Conservation (phyloP, 2,329 filamentous ascomycete species). For the Xylariaceae sp. region DNA sequence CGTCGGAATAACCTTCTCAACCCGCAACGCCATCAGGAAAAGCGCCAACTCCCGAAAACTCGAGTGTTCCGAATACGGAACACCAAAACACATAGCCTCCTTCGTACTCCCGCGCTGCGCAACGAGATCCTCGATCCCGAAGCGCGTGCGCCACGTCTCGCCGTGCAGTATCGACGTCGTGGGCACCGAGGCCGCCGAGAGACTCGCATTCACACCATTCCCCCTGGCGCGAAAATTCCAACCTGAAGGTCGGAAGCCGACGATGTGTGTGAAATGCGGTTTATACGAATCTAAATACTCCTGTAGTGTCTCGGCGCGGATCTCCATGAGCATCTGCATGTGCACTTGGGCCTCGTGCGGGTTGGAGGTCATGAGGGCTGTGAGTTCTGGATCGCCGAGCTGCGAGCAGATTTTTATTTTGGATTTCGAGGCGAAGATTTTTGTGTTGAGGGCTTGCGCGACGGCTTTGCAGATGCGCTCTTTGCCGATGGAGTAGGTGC, state of each 20-base stretch:
- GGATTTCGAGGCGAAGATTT: constrained; percentile 78
- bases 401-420: constrained; percentile 83
- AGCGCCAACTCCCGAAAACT: constrained; percentile 91
- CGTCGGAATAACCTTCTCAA: constrained; percentile 87
- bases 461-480: constrained; percentile 93
- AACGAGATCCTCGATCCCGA: constrained; percentile 64
- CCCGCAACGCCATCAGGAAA: constrained; percentile 81
- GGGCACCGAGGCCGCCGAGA: constrained; percentile 45
- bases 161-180: constrained; percentile 50
- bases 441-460: constrained; percentile 74
- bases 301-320: constrained; percentile 81
- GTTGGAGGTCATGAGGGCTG: constrained; percentile 69
- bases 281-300: constrained; percentile 81
- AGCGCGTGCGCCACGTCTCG: constrained; percentile 70
- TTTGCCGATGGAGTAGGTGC: constrained; percentile 97
- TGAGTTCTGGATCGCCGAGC: constrained; percentile 78
- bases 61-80: constrained; percentile 94
- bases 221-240: constrained; percentile 69
- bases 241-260: constrained; percentile 87
- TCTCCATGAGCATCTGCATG: constrained; percentile 95
- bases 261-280: constrained; percentile 75
- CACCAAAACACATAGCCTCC: constrained; percentile 82
- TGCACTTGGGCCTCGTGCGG: constrained; percentile 88
- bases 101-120: constrained; percentile 79
- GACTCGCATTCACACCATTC: constrained; percentile 33